These are phyloP conservation scores for Ascobolus immersus DNA, from an alignment of 495 filamentous ascomycete genomes.

Conservation along the genomic window DNA sequence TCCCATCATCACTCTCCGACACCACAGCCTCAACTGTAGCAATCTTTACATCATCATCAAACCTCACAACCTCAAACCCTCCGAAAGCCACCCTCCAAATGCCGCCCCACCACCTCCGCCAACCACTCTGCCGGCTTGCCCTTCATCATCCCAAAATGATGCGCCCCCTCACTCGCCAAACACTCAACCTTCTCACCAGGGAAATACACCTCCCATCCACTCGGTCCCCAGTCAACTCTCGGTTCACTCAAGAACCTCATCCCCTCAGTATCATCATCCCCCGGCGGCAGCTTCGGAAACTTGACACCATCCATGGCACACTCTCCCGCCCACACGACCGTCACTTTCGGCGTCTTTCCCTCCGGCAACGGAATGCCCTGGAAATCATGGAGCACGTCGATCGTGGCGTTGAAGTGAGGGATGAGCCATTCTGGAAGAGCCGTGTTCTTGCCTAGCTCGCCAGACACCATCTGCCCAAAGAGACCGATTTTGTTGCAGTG, in stretches of 20 bases:
- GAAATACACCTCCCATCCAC: not conserved
- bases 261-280: not conserved
- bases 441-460: conserved; percentile 22
- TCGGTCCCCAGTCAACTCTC: not conserved
- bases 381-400: conserved; percentile 14
- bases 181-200: not conserved
- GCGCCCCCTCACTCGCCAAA: not conserved
- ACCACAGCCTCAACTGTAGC: too few species aligned
- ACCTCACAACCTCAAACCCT: too few species aligned
- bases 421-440: conserved; percentile 55
- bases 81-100: too few species aligned
- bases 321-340: not conserved
- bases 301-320: not conserved
- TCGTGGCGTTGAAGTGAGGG: conserved; percentile 57
- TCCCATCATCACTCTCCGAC: too few species aligned
- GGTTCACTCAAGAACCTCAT: not conserved
- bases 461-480: conserved; percentile 15
- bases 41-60: too few species aligned
- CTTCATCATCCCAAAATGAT: not conserved
- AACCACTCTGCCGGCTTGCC: too few species aligned
- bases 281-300: not conserved
- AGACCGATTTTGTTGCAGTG: not conserved
- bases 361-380: not conserved
- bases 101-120: too few species aligned
- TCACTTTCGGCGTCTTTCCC: not conserved